These are phyloP conservation scores for Rosa multiflora DNA, from an alignment of 306 rosid genomes.

Conservation along the genomic window DNA sequence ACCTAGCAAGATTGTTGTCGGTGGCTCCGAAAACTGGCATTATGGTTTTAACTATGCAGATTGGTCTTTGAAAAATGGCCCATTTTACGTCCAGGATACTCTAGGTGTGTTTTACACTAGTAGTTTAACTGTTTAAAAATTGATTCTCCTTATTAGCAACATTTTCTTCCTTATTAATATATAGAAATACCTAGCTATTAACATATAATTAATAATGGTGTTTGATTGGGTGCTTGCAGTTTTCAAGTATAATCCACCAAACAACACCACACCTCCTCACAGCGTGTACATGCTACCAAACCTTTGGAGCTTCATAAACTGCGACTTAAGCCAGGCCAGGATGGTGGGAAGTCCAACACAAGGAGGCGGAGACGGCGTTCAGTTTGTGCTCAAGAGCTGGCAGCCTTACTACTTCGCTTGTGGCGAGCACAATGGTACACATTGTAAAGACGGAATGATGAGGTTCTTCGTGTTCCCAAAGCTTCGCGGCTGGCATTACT, in stretches of 20 bases:
- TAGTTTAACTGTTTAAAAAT: too few relatives aligned
- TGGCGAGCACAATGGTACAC: constrained; percentile 53
- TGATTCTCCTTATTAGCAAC: too few relatives aligned
- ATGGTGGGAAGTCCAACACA: constrained; percentile 38
- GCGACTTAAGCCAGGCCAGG: constrained; percentile 49
- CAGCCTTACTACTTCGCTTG: constrained; percentile 63
- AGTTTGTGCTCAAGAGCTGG: constrained; percentile 49
- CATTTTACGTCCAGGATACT: constrained; percentile 59
- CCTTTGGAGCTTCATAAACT: constrained; percentile 42
- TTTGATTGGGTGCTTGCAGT: constrained; percentile 34
- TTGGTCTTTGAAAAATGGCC: constrained; percentile 52
- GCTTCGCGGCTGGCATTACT: constrained; percentile 35
- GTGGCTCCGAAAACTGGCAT: constrained; percentile 58
- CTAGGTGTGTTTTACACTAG: constrained; percentile 36
- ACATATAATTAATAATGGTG: neutral
- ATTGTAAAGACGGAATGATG: constrained; percentile 67
- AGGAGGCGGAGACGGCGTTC: constrained; percentile 57
- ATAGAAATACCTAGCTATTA: neutral
- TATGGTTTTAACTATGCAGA: constrained; percentile 49
- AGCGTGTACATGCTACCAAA: constrained; percentile 55
- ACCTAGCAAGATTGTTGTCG: constrained; percentile 41
- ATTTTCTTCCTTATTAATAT: too few relatives aligned
- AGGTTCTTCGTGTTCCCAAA: constrained; percentile 57
- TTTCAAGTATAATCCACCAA: constrained; percentile 73
- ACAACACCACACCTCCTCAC: constrained; percentile 40